A percentile compares a stretch with the other conserved stretches of the same genome.
phyloP scores from a whole-genome alignment of 176 grass and related monocot genomes.

The Eragrostis nindensis region DNA sequence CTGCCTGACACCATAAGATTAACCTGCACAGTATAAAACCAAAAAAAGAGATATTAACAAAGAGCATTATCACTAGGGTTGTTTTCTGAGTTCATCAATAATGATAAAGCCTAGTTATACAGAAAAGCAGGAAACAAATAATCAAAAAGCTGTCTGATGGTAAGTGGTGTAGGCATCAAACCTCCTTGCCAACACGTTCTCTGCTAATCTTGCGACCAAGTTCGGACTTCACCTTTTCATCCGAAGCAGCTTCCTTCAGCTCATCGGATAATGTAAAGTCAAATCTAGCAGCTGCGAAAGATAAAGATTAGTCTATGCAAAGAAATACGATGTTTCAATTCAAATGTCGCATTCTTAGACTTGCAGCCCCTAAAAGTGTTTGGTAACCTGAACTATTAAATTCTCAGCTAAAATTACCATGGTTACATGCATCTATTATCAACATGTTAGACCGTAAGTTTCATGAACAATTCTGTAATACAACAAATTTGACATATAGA shows the following conservation, averaged over 20 bases:
- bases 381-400: no score
- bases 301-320: slow-evolving; percentile 30
- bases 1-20: slow-evolving; percentile 94
- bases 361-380: no score
- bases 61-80: background rate
- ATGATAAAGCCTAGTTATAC: background rate
- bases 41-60: slow-evolving; percentile 32
- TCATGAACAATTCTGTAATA: background rate
- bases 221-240: slow-evolving; percentile 80
- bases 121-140: slow-evolving; percentile 1
- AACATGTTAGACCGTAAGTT: background rate
- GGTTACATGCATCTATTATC: slow-evolving; percentile 10
- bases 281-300: slow-evolving; percentile 81
- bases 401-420: background rate
- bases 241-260: slow-evolving; percentile 81
- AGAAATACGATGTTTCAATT: slow-evolving; percentile 9
- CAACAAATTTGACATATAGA: slow-evolving; percentile 8
- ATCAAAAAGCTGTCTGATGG: background rate
- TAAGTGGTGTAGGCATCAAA: slow-evolving; percentile 43
- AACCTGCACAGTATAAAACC: slow-evolving; percentile 64
- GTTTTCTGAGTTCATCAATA: slow-evolving; percentile 28
- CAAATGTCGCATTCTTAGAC: no score
- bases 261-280: slow-evolving; percentile 81
- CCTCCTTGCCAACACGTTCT: slow-evolving; percentile 92
- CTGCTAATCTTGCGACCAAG: slow-evolving; percentile 89